phyloP scores from a whole-genome alignment of 139 green algal genomes.

The Closterium sp. region DNA sequence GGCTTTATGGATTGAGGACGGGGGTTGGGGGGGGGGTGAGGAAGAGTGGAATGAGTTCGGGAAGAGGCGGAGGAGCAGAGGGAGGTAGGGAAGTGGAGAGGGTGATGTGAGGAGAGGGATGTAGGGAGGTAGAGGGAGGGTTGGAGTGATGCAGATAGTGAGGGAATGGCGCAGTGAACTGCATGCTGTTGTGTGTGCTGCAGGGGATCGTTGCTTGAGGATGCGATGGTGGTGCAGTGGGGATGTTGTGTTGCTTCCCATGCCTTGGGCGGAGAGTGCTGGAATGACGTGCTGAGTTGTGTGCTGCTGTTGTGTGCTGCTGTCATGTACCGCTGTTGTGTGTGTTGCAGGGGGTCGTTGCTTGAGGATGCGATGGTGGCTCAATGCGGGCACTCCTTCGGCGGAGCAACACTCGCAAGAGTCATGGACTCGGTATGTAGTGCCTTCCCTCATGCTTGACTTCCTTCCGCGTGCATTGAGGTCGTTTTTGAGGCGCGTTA shows the following conservation, averaged over 20 bases:
- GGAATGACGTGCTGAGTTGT: not conserved
- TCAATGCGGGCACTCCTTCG: conserved; percentile 30
- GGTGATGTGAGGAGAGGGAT: too few relatives aligned
- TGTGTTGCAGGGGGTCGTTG: conserved; percentile 2
- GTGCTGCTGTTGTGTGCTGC: not conserved
- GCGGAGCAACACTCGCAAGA: conserved; percentile 3
- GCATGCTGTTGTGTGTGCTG: not conserved
- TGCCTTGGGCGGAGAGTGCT: too few relatives aligned
- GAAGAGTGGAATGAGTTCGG: not conserved
- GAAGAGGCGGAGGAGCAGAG: not conserved
- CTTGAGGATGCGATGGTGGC: conserved; percentile 32
- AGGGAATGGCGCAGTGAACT: not conserved
- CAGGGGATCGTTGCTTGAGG: not conserved
- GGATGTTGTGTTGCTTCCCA: too few relatives aligned
- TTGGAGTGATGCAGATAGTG: too few relatives aligned
- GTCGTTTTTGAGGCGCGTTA: too few relatives aligned
- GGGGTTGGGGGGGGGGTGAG: not conserved
- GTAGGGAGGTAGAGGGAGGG: too few relatives aligned
- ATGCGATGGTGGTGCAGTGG: not conserved
- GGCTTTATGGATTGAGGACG: not conserved
- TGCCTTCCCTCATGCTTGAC: too few relatives aligned
- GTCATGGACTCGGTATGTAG: conserved; percentile 7
- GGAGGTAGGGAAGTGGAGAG: not conserved
- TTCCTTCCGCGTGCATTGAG: too few relatives aligned
- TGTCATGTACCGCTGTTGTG: not conserved